These are phyloP conservation scores for Prasinococcaceae sp. DNA, from an alignment of 139 green algal species.

Conservation along the genomic window DNA sequence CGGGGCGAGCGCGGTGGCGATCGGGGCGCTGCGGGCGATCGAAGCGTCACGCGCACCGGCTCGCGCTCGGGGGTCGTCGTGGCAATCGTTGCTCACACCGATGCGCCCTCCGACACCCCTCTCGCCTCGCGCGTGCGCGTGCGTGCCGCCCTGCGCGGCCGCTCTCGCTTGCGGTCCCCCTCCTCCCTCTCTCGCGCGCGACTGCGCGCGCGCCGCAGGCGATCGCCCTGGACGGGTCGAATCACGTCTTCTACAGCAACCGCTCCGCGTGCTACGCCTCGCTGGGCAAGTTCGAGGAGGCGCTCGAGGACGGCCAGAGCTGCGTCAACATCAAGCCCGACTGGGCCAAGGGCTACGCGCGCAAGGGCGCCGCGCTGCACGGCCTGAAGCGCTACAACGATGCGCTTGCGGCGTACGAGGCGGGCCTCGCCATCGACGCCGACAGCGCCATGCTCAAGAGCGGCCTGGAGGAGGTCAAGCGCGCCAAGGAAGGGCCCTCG, in stretches of 20 bases:
- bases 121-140: too few relatives aligned
- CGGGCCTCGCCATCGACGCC: conserved; percentile 62
- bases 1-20: too few relatives aligned
- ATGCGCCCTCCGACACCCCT: too few relatives aligned
- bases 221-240: conserved; percentile 12
- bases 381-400: conserved; percentile 40
- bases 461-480: conserved; percentile 40
- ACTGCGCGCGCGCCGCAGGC: too few relatives aligned
- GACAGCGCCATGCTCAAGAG: conserved; percentile 26
- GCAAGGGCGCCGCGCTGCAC: conserved; percentile 64
- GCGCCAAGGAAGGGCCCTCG: conserved; percentile 8
- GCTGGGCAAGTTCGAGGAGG: conserved; percentile 56
- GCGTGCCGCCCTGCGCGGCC: too few relatives aligned
- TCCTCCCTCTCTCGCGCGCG: too few relatives aligned
- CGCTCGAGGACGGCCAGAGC: conserved; percentile 67
- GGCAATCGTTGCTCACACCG: too few relatives aligned
- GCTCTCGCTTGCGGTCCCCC: too few relatives aligned
- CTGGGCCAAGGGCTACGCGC: conserved; percentile 87
- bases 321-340: conserved; percentile 69
- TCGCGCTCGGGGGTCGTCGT: too few relatives aligned
- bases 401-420: conserved; percentile 60
- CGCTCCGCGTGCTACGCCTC: conserved; percentile 51
- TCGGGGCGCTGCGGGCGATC: too few relatives aligned
- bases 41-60: too few relatives aligned
- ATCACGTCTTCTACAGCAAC: conserved; percentile 58